Base-by-base conservation (phyloP, 169 alveolate species). In the Plasmodium vivax region DNA sequence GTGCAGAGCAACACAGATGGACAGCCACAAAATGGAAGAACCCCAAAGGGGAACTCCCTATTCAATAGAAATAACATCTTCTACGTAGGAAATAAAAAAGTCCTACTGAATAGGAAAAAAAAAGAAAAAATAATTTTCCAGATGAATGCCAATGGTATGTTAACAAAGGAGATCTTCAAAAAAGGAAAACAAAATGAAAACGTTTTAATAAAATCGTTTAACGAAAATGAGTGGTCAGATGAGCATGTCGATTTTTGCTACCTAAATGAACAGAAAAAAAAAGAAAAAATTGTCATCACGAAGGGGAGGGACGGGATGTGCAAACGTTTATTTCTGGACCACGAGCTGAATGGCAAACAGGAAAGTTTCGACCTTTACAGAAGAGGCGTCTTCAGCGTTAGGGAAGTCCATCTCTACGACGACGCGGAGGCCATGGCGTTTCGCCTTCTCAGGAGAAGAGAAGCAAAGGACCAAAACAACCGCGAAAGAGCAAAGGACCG, bases 141-240 rank as follows among this genome's bases (percentile, higher is more conserved):
- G 27, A 84, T 84, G 51, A 75, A 72, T 84, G 30, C 43, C 45
- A 43, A n/a, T 43, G 82, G 84, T n/a, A 9, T 41, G 6, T 71
- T 84, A 72, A 84, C 10, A 38, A 84, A 84, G 75, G 32, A 72
- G 3, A 27, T 38, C 9, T 84, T 71, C 32, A 72, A 2, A 45
- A 84, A 84, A 72, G 36, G 79, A 12, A 71, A 41, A 71, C 43
- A 84, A 5, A 84, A 72, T 32, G 79, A 72, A 14, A 62, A 84
- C 19, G 34, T 84, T 19, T 84, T 84, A 36, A 41, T 14, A 72
- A 68, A 84, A 41, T 23, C 45, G 36, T 71, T 43, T 27, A 30
- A 71, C 3, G 93, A 84, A 43, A 43, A 71, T 36, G 93, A 84
- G 30, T 84, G 93, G 93, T 84, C 93, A 4, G 93, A 84, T 84